A percentile compares a stretch with the other conserved stretches of the same genome.
phyloP scores from a whole-genome alignment of 2,329 filamentous ascomycete genomes.

The Dothistroma septosporum region DNA sequence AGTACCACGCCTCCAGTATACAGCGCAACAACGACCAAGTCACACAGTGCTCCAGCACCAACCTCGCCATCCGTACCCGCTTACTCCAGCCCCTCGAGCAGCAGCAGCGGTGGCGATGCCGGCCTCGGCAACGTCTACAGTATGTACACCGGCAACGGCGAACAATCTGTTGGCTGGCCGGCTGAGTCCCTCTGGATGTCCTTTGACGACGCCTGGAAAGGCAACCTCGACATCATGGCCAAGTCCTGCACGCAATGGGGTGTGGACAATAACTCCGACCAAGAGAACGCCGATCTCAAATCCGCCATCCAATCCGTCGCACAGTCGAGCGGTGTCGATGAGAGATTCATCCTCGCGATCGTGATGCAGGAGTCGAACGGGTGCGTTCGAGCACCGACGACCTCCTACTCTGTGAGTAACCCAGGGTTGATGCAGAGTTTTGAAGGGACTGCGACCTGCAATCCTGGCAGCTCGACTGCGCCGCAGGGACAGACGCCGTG shows the following conservation, averaged over 20 bases:
- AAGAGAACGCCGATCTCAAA: slow-evolving; percentile 40
- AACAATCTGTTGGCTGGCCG: slow-evolving; percentile 26
- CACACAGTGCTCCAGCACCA: background rate
- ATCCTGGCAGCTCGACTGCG: slow-evolving; percentile 21
- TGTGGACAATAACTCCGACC: slow-evolving; percentile 37
- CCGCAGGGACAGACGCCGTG: slow-evolving; percentile 38
- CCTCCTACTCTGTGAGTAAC: slow-evolving; percentile 41
- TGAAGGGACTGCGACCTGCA: slow-evolving; percentile 39
- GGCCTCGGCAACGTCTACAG: slow-evolving; percentile 21
- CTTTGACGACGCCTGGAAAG: slow-evolving; percentile 32
- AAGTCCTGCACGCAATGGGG: slow-evolving; percentile 37
- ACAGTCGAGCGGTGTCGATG: slow-evolving; percentile 34
- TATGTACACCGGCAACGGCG: slow-evolving; percentile 26
- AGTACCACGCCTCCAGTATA: slow-evolving; percentile 6
- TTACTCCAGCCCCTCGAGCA: slow-evolving; percentile 4
- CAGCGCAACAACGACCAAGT: slow-evolving; percentile 2
- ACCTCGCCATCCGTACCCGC: slow-evolving; percentile 7
- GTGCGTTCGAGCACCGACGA: slow-evolving; percentile 45
- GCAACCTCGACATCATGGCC: slow-evolving; percentile 37
- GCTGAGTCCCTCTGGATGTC: slow-evolving; percentile 22
- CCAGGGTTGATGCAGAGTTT: slow-evolving; percentile 48
- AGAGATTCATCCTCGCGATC: slow-evolving; percentile 44
- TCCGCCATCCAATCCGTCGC: slow-evolving; percentile 36
- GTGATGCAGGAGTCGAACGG: slow-evolving; percentile 48
- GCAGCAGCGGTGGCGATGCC: slow-evolving; percentile 6